Evolutionary conservation across 352 stramenopile genomes (phyloP).

Genomic region (Phytophthora capsici): DNA sequence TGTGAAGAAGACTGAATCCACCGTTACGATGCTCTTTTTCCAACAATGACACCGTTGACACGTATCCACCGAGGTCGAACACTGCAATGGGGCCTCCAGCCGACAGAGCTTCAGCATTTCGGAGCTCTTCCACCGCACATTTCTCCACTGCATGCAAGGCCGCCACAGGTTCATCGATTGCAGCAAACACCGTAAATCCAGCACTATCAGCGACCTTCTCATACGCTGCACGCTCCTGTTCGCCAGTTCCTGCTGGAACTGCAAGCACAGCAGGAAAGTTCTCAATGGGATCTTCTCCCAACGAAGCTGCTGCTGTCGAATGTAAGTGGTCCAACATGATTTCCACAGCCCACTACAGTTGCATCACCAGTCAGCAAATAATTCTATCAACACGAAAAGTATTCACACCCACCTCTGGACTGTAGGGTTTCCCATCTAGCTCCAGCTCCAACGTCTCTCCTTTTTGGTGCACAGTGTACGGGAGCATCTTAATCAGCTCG

Average conservation of each 20-base stretch:
- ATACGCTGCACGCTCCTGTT: conserved; percentile 43
- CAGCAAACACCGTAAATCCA: conserved; percentile 63
- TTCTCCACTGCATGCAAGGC: conserved; percentile 61
- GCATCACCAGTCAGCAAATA: conserved; percentile 2
- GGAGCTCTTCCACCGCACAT: conserved; percentile 42
- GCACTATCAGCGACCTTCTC: conserved; percentile 60
- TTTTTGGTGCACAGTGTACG: conserved; percentile 41
- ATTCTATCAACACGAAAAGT: not conserved
- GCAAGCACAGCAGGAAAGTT: conserved; percentile 59
- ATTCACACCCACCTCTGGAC: conserved; percentile 49
- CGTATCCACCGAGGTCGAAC: conserved; percentile 75
- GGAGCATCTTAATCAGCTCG: conserved; percentile 47
- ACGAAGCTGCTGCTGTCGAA: conserved; percentile 44
- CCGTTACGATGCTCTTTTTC: conserved; percentile 31
- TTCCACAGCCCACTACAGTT: conserved; percentile 58
- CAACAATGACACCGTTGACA: conserved; percentile 61
- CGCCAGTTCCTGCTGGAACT: conserved; percentile 45
- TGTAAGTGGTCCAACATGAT: conserved; percentile 69
- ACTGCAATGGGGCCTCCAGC: conserved; percentile 51
- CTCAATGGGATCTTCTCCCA: conserved; percentile 48
- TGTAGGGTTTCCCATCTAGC: conserved; percentile 65
- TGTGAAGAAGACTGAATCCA: conserved; percentile 49
- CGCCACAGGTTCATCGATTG: conserved; percentile 68
- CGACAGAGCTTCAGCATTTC: conserved; percentile 24
- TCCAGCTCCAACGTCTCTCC: conserved; percentile 40